phyloP scores from a whole-genome alignment of 768 basidiomycete species.

The Leucosporidium creatinivorum region DNA sequence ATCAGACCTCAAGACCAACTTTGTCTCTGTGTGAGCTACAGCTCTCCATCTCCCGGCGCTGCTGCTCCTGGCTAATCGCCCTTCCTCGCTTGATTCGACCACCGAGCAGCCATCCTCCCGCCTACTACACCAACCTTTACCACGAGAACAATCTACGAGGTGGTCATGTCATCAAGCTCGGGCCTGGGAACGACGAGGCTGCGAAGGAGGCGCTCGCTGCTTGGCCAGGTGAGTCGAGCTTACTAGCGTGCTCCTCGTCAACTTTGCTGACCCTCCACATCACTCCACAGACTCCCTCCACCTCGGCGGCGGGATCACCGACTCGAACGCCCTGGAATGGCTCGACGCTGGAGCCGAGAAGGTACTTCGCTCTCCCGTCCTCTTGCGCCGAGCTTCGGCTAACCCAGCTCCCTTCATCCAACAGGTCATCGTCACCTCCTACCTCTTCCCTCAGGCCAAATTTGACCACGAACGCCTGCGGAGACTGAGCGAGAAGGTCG shows the following conservation, averaged over 20 bases:
- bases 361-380: slow-evolving; percentile 44
- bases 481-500: slow-evolving; percentile 56
- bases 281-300: slow-evolving; percentile 61
- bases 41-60: no score
- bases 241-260: background rate
- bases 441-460: slow-evolving; percentile 74
- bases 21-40: slow-evolving; percentile 71
- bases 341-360: slow-evolving; percentile 83
- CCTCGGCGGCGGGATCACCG: slow-evolving; percentile 86
- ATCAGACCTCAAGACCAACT: slow-evolving; percentile 69
- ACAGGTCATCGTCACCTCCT: slow-evolving; percentile 96
- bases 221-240: slow-evolving; percentile 63
- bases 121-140: slow-evolving; percentile 73
- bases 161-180: slow-evolving; percentile 94
- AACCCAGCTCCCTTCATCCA: no score
- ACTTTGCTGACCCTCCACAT: background rate
- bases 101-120: slow-evolving; percentile 49
- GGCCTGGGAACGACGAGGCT: slow-evolving; percentile 79
- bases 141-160: slow-evolving; percentile 60
- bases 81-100: background rate
- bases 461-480: slow-evolving; percentile 70
- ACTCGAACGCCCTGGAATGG: slow-evolving; percentile 74
- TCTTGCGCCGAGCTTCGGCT: background rate
- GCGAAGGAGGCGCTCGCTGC: slow-evolving; percentile 70
- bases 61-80: background rate